Base-by-base conservation (phyloP, 768 basidiomycete species). In the Pholiota microspora region DNA sequence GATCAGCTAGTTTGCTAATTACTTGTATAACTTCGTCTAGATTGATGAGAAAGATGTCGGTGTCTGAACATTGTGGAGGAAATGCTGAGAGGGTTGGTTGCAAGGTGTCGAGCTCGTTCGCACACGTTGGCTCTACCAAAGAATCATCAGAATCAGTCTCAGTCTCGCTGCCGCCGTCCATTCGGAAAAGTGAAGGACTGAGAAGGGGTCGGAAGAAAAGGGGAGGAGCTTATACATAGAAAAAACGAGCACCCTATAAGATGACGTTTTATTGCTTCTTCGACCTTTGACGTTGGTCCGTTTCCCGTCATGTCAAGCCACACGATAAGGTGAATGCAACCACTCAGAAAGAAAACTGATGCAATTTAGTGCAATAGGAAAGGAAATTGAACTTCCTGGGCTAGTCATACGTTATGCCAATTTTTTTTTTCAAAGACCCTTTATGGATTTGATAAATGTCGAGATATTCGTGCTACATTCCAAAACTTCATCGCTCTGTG, bases 401-500 rank as follows among this genome's bases (percentile, higher is more conserved):
- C n/a, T n/a, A n/a, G n/a, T n/a, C n/a, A 27, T 9, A 46, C 25
- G 28, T 8, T 46, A 46, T 15, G n/a, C 29, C 28, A 27, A 25
- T 25, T 24, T 46, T 45, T 32, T 45, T 49, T 40, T 49, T 70
- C 71, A 84, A 59, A 85, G 64, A 52, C 82, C 83, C 34, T 73
- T 66, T 55, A 85, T 85, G 62, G 76, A 77, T 63, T 75, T 81
- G 51, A 88, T 70, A 67, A 84, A 86, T 3, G 74, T 68, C 38
- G 80, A 75, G 35, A 86, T 72, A 62, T 81, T 76, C 52, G 79
- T 79, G 64, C 77, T 78, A 67, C 81, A 82, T 59, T 77, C 71
- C 57, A 89, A 67, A 47, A 66, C 60, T 18, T 77, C 76, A 24
- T 74, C 72, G 54, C 66, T 83, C 53, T 71, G 77, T 21, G 89